Base-by-base conservation (phyloP, 345 rosid genomes). In the Moringa oleifera region DNA sequence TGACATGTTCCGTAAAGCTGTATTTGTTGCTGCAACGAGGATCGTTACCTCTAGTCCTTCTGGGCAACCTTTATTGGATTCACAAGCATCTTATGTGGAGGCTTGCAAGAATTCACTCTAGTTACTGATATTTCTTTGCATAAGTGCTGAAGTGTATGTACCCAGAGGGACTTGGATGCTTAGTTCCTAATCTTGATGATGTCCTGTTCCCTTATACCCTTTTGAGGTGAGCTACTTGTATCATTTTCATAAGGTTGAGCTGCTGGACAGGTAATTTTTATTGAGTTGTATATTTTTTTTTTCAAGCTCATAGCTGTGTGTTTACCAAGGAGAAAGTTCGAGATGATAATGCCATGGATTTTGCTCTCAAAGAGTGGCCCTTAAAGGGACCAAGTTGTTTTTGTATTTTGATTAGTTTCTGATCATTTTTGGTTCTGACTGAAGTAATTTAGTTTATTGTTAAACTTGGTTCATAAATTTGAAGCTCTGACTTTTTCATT, bases 1-100 rank as follows among this genome's bases (percentile, higher is more conserved):
- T 51, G 81, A 75, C n/a, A 36, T 9, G 64, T 83, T 64, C 69
- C 88, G 59, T 76, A 88, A 82, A 71, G 71, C 67, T 49, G 72
- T 90, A 4, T 70, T 88, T 23, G 80, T 85, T 60, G 85, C 89
- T 28, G 85, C 79, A 20, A 55, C 66, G 65, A 80, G 69, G 69
- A 57, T 59, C 33, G 24, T 88, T 16, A 71, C 58, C 31, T 78
- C 79, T 18, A 61, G 71, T 69, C 59, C 79, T 0, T 64, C 65
- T 0, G 84, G 75, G 7, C 73, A 77, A 73, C 71, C 66, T 55
- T 13, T 88, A 63, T 63, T 81, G 78, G 77, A 70, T 23, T 59
- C 86, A 0, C 92, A 85, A 72, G 90, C 76, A 13, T 65, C 81
- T 0, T 78, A 81, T 19, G 72, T 88, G 2, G 86, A 86, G 67